Conservation (phyloP, 2,329 filamentous ascomycete genomes). For the Uncinocarpus reesii region DNA sequence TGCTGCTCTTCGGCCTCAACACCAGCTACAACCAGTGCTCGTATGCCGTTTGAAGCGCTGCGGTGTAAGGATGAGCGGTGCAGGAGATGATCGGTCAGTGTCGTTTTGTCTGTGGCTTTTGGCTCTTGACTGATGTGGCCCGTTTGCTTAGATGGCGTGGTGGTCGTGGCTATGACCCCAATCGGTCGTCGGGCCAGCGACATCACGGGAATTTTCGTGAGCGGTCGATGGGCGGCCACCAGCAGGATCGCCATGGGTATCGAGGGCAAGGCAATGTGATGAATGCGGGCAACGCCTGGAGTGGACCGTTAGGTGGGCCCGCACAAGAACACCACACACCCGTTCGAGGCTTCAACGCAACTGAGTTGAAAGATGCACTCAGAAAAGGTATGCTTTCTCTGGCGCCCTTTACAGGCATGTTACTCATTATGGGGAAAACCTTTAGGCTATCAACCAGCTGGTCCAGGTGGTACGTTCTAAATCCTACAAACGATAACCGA, state of each 20-base stretch:
- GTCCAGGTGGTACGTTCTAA: constrained; percentile 23
- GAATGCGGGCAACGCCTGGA: constrained; percentile 21
- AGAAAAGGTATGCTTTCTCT: constrained; percentile 28
- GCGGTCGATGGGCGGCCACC: constrained; percentile 24
- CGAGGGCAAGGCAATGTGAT: constrained; percentile 23
- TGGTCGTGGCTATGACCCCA: constrained; percentile 28
- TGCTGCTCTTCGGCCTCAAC: not conserved
- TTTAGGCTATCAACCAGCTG: constrained; percentile 21
- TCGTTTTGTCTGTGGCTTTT: not conserved
- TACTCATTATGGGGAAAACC: not conserved
- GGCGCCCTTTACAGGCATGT: not conserved
- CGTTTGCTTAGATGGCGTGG: constrained; percentile 30
- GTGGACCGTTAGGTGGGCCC: constrained; percentile 14
- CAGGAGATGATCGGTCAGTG: constrained; percentile 30
- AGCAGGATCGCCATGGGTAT: constrained; percentile 23
- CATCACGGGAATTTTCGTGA: constrained; percentile 23
- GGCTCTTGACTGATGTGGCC: constrained; percentile 1
- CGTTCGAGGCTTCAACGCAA: constrained; percentile 37
- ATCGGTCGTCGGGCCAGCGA: constrained; percentile 31
- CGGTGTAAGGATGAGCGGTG: constrained; percentile 28
- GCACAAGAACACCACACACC: constrained; percentile 34
- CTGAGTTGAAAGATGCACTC: constrained; percentile 34
- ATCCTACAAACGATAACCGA: not conserved
- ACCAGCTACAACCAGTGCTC: not conserved
- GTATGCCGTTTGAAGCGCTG: constrained; percentile 10